Evolutionary conservation across 495 filamentous ascomycete species (phyloP).

Genomic region (Aspergillus bertholletiae): DNA sequence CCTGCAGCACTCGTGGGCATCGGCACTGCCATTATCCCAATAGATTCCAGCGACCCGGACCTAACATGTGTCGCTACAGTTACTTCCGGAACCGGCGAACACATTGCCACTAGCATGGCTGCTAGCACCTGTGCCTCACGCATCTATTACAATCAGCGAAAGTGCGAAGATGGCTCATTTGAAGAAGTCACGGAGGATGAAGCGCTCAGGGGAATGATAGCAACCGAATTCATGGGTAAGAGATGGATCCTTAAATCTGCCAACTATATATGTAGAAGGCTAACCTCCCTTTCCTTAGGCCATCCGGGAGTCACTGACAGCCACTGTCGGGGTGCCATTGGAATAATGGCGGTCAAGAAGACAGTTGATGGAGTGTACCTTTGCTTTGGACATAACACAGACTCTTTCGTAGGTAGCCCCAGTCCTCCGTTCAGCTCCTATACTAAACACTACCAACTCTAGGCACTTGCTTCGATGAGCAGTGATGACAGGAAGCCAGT

Average conservation of each 20-base stretch:
- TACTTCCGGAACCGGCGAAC: slow-evolving; percentile 92
- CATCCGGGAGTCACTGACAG: slow-evolving; percentile 75
- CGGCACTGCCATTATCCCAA: slow-evolving; percentile 81
- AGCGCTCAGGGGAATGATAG: slow-evolving; percentile 67
- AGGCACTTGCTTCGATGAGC: slow-evolving; percentile 83
- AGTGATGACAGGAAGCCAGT: slow-evolving; percentile 64
- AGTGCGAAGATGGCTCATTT: slow-evolving; percentile 55
- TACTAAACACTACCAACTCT: not conserved
- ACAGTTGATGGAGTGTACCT: slow-evolving; percentile 64
- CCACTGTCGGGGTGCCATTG: slow-evolving; percentile 71
- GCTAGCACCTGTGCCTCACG: slow-evolving; percentile 74
- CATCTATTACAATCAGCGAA: slow-evolving; percentile 63
- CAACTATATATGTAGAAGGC: not conserved
- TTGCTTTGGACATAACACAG: slow-evolving; percentile 90
- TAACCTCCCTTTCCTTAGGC: slow-evolving; percentile 23
- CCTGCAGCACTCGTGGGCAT: slow-evolving; percentile 91
- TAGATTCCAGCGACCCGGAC: slow-evolving; percentile 57
- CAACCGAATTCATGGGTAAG: slow-evolving; percentile 72
- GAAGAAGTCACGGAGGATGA: slow-evolving; percentile 65
- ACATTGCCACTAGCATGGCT: slow-evolving; percentile 89
- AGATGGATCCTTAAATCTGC: not conserved
- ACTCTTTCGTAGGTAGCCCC: slow-evolving; percentile 64
- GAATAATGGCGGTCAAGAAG: slow-evolving; percentile 81
- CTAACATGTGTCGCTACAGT: slow-evolving; percentile 67
- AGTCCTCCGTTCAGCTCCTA: not conserved